Conservation (phyloP, 306 rosid genomes). For the Macrotyloma uniflorum region DNA sequence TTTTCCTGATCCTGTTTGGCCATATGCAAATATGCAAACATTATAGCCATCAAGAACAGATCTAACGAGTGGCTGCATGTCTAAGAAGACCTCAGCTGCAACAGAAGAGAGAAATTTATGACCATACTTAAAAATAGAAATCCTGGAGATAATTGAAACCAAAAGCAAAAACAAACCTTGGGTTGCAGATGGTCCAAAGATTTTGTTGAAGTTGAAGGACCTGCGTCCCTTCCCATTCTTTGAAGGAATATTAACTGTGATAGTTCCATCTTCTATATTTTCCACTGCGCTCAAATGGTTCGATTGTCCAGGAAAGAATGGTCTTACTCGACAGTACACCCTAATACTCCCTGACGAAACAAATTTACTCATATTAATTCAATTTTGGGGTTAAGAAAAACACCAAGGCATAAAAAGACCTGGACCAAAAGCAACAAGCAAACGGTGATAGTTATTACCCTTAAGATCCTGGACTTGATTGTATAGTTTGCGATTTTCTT, state of each 20-base stretch:
- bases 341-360: slow-evolving; percentile 84
- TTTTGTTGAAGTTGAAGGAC: slow-evolving; percentile 86
- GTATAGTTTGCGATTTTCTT: slow-evolving; percentile 90
- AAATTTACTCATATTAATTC: slow-evolving; percentile 22
- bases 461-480: slow-evolving; percentile 97
- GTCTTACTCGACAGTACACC: slow-evolving; percentile 96
- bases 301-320: slow-evolving; percentile 74
- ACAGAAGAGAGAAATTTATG: slow-evolving; percentile 20
- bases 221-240: slow-evolving; percentile 77
- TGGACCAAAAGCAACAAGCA: slow-evolving; percentile 22
- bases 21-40: slow-evolving; percentile 95
- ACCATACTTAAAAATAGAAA: slow-evolving; percentile 9
- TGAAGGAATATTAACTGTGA: slow-evolving; percentile 72
- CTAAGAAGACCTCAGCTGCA: slow-evolving; percentile 85
- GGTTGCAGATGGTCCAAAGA: slow-evolving; percentile 86
- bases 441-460: slow-evolving; percentile 57
- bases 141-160: slow-evolving; percentile 8
- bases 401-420: background rate
- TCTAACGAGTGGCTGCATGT: slow-evolving; percentile 89
- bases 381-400: background rate
- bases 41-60: slow-evolving; percentile 92
- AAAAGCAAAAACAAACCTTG: slow-evolving; percentile 67
- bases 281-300: slow-evolving; percentile 71
- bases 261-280: slow-evolving; percentile 74
- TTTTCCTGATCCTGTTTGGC: slow-evolving; percentile 97